Conservation (phyloP, 2,329 filamentous ascomycete genomes). For the Verticillium albo-atrum region DNA sequence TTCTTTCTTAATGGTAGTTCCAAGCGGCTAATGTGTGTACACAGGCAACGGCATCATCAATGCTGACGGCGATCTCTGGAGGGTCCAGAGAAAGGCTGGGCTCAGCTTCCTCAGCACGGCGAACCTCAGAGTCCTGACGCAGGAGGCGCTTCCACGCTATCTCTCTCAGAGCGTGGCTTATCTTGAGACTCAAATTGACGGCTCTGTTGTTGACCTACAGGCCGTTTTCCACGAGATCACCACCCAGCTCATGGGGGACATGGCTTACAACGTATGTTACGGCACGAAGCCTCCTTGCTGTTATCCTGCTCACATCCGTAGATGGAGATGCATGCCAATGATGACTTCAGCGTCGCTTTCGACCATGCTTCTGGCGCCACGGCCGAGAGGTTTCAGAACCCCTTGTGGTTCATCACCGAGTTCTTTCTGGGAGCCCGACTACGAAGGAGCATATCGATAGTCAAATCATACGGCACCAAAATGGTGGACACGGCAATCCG, state of each 20-base stretch:
- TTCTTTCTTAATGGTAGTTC: not conserved
- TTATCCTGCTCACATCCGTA: slow-evolving; percentile 13
- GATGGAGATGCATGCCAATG: slow-evolving; percentile 62
- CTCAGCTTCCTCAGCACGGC: slow-evolving; percentile 52
- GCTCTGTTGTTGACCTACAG: slow-evolving; percentile 47
- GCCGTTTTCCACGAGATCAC: slow-evolving; percentile 60
- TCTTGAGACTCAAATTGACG: slow-evolving; percentile 22
- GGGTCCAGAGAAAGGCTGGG: slow-evolving; percentile 58
- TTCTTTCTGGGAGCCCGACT: slow-evolving; percentile 43
- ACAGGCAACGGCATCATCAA: slow-evolving; percentile 62
- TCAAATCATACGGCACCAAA: slow-evolving; percentile 50
- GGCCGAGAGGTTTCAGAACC: slow-evolving; percentile 61
- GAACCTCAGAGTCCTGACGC: slow-evolving; percentile 53
- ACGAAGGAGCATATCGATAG: slow-evolving; percentile 40
- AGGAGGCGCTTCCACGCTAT: slow-evolving; percentile 51
- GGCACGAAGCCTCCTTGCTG: not conserved
- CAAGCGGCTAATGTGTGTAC: no score
- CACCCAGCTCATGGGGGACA: slow-evolving; percentile 61
- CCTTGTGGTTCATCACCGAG: slow-evolving; percentile 57
- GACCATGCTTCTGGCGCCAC: slow-evolving; percentile 58
- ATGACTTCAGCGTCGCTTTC: slow-evolving; percentile 57
- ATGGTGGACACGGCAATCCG: slow-evolving; percentile 52
- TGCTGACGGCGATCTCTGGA: slow-evolving; percentile 60
- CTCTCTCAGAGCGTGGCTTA: slow-evolving; percentile 35
- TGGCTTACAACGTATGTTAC: slow-evolving; percentile 53